These are phyloP conservation scores for Bullera alba DNA, from an alignment of 768 basidiomycete species.

Conservation along the genomic window DNA sequence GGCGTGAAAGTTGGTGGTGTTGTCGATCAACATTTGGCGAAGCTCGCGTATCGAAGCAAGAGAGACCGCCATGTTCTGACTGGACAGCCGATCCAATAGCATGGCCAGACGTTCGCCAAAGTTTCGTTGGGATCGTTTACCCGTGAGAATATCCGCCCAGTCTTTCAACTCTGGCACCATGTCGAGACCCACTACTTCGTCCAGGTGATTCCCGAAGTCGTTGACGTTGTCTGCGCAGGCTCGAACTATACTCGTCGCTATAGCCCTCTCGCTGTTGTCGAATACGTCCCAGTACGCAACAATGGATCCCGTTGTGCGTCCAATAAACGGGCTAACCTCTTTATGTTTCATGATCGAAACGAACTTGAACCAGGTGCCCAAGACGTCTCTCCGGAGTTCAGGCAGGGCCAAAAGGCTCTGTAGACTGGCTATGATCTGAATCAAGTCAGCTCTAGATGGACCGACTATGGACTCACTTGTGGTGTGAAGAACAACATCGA, in stretches of 20 bases:
- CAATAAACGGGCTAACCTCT: conserved; percentile 77
- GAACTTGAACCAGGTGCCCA: conserved; percentile 74
- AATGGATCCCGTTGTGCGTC: conserved; percentile 77
- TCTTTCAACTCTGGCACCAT: conserved; percentile 57
- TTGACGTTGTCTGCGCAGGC: conserved; percentile 61
- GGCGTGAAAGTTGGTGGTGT: conserved; percentile 53
- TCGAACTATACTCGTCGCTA: conserved; percentile 59
- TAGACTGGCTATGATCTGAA: conserved; percentile 88
- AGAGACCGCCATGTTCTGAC: conserved; percentile 73
- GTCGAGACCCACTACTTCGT: conserved; percentile 73
- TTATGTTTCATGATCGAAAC: conserved; percentile 58
- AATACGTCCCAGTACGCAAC: conserved; percentile 69
- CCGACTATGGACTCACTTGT: conserved; percentile 56
- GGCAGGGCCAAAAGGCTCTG: conserved; percentile 76
- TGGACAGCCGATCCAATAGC: conserved; percentile 65
- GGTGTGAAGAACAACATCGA: conserved; percentile 70
- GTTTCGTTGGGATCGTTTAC: conserved; percentile 51
- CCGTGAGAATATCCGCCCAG: conserved; percentile 29
- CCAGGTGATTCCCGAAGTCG: conserved; percentile 55
- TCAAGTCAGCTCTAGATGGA: neutral
- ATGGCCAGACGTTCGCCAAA: conserved; percentile 56
- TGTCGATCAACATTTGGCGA: conserved; percentile 54
- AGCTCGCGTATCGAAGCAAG: conserved; percentile 69
- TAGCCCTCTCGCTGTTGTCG: conserved; percentile 51
- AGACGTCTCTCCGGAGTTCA: conserved; percentile 68